Percentiles rank a stretch among this genome's conserved stretches.
phyloP scores from a whole-genome alignment of 768 basidiomycete species.

The Tylopilus balloui region DNA sequence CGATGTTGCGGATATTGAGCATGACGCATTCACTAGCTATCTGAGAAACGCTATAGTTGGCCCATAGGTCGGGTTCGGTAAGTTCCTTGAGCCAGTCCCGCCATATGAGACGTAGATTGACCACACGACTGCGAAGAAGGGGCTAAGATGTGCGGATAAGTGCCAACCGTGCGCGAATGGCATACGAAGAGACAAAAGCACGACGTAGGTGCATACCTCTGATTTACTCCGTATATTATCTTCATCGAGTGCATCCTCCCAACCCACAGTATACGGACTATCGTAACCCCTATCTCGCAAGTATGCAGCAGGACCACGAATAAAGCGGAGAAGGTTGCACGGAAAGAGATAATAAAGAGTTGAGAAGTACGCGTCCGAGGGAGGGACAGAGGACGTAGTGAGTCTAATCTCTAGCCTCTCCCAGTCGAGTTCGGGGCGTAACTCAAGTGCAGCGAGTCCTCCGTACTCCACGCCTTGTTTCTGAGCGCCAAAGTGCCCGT shows the following conservation, averaged over 20 bases:
- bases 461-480: constrained; percentile 24
- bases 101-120: constrained; percentile 71
- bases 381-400: constrained; percentile 51
- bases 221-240: constrained; percentile 65
- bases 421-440: constrained; percentile 64
- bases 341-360: constrained; percentile 88
- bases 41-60: constrained; percentile 52
- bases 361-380: constrained; percentile 65
- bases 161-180: not conserved
- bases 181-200: not conserved
- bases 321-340: constrained; percentile 78
- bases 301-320: constrained; percentile 64
- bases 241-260: constrained; percentile 68
- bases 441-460: constrained; percentile 37
- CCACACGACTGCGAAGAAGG: constrained; percentile 63
- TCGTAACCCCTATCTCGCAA: constrained; percentile 46
- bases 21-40: constrained; percentile 67
- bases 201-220: constrained; percentile 46
- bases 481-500: not conserved
- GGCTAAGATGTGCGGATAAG: constrained; percentile 37
- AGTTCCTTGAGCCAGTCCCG: constrained; percentile 63
- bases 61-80: constrained; percentile 62
- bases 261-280: constrained; percentile 62
- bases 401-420: constrained; percentile 60
- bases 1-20: constrained; percentile 58